Base-by-base conservation (phyloP, 2,329 filamentous ascomycete species). In the Stagonosporopsis rhizophila region DNA sequence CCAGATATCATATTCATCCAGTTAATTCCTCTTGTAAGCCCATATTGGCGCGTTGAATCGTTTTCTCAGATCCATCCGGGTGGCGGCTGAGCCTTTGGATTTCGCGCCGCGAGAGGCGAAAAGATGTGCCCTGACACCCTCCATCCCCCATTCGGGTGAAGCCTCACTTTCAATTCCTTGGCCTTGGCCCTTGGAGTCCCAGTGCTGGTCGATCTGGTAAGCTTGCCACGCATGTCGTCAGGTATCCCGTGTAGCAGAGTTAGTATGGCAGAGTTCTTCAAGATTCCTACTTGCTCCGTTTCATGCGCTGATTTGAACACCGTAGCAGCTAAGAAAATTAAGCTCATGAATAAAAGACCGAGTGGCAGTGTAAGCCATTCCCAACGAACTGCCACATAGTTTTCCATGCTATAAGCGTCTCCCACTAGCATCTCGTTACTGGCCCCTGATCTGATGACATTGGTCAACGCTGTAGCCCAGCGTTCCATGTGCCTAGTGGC, bases 261-360 rank as follows among this genome's bases (percentile, higher is more conserved):
- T 0, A 70, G 65, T 48, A 69, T 62, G 0, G 71, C 64, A 2
- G 72, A 74, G 0, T 62, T 74, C 22, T 75, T 75, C 65, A 67
- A 72, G 0, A 71, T 45, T 0, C 62, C 68, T 1, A 48, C 51
- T 0, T 17, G 46, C 1, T 49, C 46, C 2, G 45, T 11, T 4
- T 66, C 63, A 6, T 34, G 44, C 0, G 67, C 61, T 2, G 64
- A 71, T 28, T 62, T 63, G 1, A 58, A 20, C 0, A 75, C 67
- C 0, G 72, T 74, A 0, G 54, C 52, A 0, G 65, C 46, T 2
- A 75, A 49, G 28, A 75, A 75, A 0, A 69, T 20, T 0, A 73
- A 23, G 4, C 52, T 64, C 1, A 67, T 30, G 2, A 65, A 2
- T 0, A 73, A 47, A 0, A 75, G 58, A 1, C 50, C 17, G 0